Conservation (phyloP, 306 rosid genomes). For the Adenanthera pavonina region DNA sequence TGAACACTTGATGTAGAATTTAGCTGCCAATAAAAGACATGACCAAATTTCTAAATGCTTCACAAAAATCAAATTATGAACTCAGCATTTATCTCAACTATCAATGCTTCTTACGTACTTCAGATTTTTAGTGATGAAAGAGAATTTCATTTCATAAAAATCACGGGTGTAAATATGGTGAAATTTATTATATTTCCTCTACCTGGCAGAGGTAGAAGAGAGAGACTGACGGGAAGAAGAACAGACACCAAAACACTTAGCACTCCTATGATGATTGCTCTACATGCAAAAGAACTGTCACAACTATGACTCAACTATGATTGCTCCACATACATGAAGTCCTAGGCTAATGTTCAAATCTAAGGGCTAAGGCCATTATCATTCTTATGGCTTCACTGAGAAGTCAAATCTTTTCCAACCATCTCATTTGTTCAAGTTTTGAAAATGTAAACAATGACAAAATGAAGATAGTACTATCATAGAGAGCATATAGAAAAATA, state of each 20-base stretch:
- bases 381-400: neutral
- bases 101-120: neutral
- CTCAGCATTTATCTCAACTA: neutral
- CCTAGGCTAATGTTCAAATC: too few species aligned
- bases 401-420: neutral
- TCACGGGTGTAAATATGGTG: neutral
- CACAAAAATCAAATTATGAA: neutral
- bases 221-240: neutral
- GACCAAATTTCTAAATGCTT: neutral
- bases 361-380: too few species aligned
- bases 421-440: conserved; percentile 2
- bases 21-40: neutral
- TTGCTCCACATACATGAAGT: too few species aligned
- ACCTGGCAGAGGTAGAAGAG: neutral
- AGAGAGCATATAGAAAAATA: too few species aligned
- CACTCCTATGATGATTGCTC: neutral
- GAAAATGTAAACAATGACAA: neutral
- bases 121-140: neutral
- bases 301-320: neutral
- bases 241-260: neutral
- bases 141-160: neutral
- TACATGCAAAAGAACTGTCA: neutral
- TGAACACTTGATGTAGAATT: neutral
- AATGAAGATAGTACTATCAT: neutral
- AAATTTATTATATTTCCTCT: neutral